Conservation (phyloP, 441 rosid species). For the Metrosideros polymorpha region DNA sequence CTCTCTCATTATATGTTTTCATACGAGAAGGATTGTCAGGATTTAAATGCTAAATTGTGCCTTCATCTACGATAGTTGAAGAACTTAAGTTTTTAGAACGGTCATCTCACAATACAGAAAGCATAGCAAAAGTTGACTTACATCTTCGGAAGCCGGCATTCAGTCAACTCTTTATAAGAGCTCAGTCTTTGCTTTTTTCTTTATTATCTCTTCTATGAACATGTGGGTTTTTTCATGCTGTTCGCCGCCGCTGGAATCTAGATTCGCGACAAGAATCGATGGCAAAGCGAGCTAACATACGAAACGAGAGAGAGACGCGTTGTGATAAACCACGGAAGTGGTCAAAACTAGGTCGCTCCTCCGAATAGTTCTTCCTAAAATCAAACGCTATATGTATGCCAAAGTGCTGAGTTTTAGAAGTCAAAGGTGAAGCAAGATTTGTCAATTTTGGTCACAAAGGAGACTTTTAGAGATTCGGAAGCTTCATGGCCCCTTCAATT, state of each 20-base stretch:
- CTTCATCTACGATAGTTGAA: neutral
- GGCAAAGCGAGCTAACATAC: accelerated
- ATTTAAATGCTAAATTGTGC: neutral
- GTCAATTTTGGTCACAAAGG: neutral
- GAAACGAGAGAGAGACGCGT: neutral
- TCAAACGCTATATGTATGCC: neutral
- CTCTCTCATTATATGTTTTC: no score
- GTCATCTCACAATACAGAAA: neutral
- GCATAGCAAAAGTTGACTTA: accelerated
- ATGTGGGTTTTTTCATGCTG: neutral
- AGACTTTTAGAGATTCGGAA: neutral
- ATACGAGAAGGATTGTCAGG: accelerated
- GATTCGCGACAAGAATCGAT: neutral
- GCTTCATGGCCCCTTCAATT: neutral
- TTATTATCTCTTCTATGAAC: neutral
- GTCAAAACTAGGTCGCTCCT: neutral
- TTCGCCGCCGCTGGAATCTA: neutral
- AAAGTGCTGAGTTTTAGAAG: neutral
- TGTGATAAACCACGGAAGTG: accelerated
- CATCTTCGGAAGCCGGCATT: accelerated
- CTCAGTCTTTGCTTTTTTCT: no score
- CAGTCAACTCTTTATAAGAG: neutral
- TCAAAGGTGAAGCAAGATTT: neutral
- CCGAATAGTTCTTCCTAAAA: neutral
- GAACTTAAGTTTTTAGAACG: neutral